phyloP scores from a whole-genome alignment of 2,329 filamentous ascomycete genomes.

The Emericellopsis cladophorae region DNA sequence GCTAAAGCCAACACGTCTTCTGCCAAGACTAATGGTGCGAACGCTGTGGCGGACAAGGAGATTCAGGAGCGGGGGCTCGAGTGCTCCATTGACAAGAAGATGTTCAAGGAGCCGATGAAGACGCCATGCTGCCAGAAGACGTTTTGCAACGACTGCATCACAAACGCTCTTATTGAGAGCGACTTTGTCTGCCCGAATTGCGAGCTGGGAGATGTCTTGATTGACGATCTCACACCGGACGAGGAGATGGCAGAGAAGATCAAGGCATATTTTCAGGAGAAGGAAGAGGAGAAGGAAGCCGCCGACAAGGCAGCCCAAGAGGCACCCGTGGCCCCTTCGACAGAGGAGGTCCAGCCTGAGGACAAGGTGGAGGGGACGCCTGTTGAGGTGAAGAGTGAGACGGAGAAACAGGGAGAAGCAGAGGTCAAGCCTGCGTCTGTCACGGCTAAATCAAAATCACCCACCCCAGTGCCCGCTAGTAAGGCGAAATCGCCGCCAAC shows the following conservation, averaged over 20 bases:
- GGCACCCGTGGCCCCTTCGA: background rate
- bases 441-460: slow-evolving; percentile 22
- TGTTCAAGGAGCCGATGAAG: slow-evolving; percentile 98
- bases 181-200: slow-evolving; percentile 94
- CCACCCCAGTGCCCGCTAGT: slow-evolving; percentile 8
- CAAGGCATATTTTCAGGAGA: slow-evolving; percentile 55
- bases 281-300: slow-evolving; percentile 27
- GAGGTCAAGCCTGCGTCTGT: slow-evolving; percentile 11
- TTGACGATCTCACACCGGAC: slow-evolving; percentile 81
- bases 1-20: slow-evolving; percentile 83
- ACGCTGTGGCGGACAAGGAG: slow-evolving; percentile 69
- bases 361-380: slow-evolving; percentile 26
- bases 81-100: slow-evolving; percentile 92
- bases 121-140: slow-evolving; percentile 97
- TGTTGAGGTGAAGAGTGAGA: slow-evolving; percentile 5
- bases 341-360: slow-evolving; percentile 5
- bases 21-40: slow-evolving; percentile 46
- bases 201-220: slow-evolving; percentile 77
- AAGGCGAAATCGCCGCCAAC: background rate
- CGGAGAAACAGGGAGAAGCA: slow-evolving; percentile 21
- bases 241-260: slow-evolving; percentile 69
- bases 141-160: slow-evolving; percentile 99
- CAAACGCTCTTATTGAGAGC: slow-evolving; percentile 95
- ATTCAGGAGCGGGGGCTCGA: slow-evolving; percentile 78
- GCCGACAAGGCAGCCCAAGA: slow-evolving; percentile 16